These are phyloP conservation scores for Leccinum longicurvipes DNA, from an alignment of 768 basidiomycete species.

Conservation along the genomic window DNA sequence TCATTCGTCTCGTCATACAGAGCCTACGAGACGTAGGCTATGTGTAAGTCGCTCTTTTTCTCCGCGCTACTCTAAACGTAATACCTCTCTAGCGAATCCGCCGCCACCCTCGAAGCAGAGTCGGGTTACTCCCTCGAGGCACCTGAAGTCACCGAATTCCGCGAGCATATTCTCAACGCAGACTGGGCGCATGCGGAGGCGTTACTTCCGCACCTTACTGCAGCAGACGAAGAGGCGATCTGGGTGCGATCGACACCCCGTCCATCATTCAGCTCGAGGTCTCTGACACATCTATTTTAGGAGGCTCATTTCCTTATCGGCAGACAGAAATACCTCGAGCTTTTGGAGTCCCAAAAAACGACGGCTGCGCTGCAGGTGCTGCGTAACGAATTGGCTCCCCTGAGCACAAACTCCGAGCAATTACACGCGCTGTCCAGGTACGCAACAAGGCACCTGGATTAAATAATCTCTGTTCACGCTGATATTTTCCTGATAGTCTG, in stretches of 20 bases:
- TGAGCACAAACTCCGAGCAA: slow-evolving; percentile 75
- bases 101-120: slow-evolving; percentile 85
- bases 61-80: slow-evolving; percentile 8
- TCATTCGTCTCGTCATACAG: slow-evolving; percentile 84
- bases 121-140: slow-evolving; percentile 88
- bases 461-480: slow-evolving; percentile 9
- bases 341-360: slow-evolving; percentile 76
- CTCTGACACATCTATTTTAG: slow-evolving; percentile 39
- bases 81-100: slow-evolving; percentile 67
- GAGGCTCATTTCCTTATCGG: slow-evolving; percentile 84
- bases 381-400: slow-evolving; percentile 82
- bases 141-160: slow-evolving; percentile 72
- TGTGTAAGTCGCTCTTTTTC: slow-evolving; percentile 41
- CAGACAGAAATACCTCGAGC: slow-evolving; percentile 94
- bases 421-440: slow-evolving; percentile 89
- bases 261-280: slow-evolving; percentile 6
- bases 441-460: slow-evolving; percentile 19
- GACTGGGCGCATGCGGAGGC: slow-evolving; percentile 78
- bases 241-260: slow-evolving; percentile 48
- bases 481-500: slow-evolving; percentile 45
- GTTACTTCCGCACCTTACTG: slow-evolving; percentile 64
- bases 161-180: slow-evolving; percentile 74
- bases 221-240: slow-evolving; percentile 62
- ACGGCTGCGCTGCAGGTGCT: slow-evolving; percentile 82
- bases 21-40: slow-evolving; percentile 87